Evolutionary conservation across 768 basidiomycete genomes (phyloP).

Genomic region (Strobilomyces dryophilus): DNA sequence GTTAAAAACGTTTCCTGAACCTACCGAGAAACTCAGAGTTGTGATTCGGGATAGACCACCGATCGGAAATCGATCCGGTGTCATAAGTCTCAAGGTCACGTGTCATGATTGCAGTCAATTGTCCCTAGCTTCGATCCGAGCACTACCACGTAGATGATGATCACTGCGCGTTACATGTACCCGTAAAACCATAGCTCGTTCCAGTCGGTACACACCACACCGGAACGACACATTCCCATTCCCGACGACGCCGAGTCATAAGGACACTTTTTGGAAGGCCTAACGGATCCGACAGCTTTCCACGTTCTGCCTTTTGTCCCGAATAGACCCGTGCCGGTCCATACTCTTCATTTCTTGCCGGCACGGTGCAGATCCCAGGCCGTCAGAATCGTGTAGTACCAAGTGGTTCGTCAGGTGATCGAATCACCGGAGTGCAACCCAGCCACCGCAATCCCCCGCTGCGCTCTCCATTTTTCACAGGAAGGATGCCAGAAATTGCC

Average conservation of each 20-base stretch:
- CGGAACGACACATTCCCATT: not conserved
- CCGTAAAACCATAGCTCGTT: not conserved
- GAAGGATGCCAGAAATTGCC: too few relatives aligned
- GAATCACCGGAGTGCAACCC: too few relatives aligned
- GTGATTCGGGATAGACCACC: not conserved
- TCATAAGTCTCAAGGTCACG: not conserved
- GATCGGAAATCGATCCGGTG: constrained; percentile 1
- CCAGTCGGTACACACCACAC: not conserved
- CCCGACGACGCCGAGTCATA: not conserved
- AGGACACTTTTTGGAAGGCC: not conserved
- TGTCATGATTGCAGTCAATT: not conserved
- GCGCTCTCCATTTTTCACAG: too few relatives aligned
- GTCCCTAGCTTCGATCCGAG: not conserved
- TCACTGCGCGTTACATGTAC: too few relatives aligned
- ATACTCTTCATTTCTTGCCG: not conserved
- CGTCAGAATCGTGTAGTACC: not conserved
- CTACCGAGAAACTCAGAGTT: constrained; percentile 7
- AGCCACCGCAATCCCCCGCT: too few relatives aligned
- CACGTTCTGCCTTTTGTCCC: not conserved
- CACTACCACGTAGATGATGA: not conserved
- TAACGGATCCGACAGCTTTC: not conserved
- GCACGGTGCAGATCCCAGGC: not conserved
- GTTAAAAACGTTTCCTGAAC: constrained; percentile 6
- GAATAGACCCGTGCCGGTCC: not conserved
- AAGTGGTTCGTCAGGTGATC: not conserved